Evolutionary conservation across 345 rosid genomes (phyloP), one percentile per base, ranked within the genome.

Genomic region (Cardamine chenopodiifolia): DNA sequence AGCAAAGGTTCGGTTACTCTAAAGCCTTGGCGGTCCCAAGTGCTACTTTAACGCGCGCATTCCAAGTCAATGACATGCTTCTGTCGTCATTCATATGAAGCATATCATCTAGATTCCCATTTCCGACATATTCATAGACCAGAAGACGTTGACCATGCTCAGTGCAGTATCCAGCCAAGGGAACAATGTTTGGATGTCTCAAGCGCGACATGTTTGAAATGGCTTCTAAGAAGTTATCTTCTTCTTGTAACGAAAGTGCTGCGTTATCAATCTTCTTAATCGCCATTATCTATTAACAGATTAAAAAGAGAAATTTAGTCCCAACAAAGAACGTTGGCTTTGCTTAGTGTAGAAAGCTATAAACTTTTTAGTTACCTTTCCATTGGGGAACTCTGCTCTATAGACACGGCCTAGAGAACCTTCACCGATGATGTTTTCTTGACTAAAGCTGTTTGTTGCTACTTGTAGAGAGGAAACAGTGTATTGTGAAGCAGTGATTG

Each of bases 381-480:
- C 96, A 29, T 86, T 88, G 18, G 90, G 83, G 63, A 96, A 89
- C 62, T 90, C 98, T 66, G 91, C 99, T 76, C 67, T 87, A 83
- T 96, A 96, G 64, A 96, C 99, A 69, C 99, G 98, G 68, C 99
- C 99, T 11, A 92, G 78, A 66, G 98, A 96, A 58, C 99, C 99
- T 89, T 96, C 99, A 59, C 99, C 98, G 4, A 96, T 74, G 57
- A 96, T 81, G 81, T 74, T 82, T 76, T 96, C 99, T 83, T 92
- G 99, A 75, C 95, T 83, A 66, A 96, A 92, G 83, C 99, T 96
- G 81, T 88, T 92, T 28, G 98, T 89, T 64, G 95, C 91, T 15
- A 85, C 81, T 82, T 96, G 99, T 26, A 96, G 91, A 73, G 97
- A 78, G 22, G 97, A 96, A 53, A 92, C 92, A 4, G 91, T 84